A percentile compares a stretch with the other conserved stretches of the same genome.
These are phyloP conservation scores for Plantago lanceolata DNA, from an alignment of 305 asterid species.

Conservation along the genomic window DNA sequence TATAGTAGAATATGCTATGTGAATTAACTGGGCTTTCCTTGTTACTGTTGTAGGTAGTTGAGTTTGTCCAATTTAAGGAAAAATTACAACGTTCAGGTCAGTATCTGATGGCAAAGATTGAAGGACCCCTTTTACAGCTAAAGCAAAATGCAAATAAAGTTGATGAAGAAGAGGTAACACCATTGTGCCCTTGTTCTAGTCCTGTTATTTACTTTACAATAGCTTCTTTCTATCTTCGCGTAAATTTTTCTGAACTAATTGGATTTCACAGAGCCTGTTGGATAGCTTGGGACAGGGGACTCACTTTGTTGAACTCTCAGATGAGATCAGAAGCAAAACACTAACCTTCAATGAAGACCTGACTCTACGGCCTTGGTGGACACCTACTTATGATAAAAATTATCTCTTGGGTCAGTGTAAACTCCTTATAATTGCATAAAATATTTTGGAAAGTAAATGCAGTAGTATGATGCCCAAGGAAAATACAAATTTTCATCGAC, in stretches of 20 bases:
- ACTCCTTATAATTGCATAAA: constrained; percentile 17
- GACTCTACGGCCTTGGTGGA: constrained; percentile 97
- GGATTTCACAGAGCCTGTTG: constrained; percentile 48
- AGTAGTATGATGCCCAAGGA: constrained; percentile 3
- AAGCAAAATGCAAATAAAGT: constrained; percentile 70
- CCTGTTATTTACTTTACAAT: constrained; percentile 12
- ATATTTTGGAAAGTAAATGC: constrained; percentile 11
- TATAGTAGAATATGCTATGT: constrained; percentile 16
- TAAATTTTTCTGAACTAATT: constrained; percentile 21
- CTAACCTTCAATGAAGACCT: constrained; percentile 84
- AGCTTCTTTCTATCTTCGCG: constrained; percentile 2
- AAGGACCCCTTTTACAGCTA: constrained; percentile 77
- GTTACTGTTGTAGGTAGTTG: constrained; percentile 59
- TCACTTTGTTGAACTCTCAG: constrained; percentile 68
- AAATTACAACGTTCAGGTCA: constrained; percentile 77
- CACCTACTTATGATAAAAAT: constrained; percentile 79
- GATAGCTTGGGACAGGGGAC: constrained; percentile 65
- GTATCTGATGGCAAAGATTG: constrained; percentile 78
- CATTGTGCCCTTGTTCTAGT: constrained; percentile 21
- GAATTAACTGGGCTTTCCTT: constrained; percentile 25
- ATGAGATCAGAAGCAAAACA: constrained; percentile 64
- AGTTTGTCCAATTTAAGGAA: constrained; percentile 93
- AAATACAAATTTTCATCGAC: constrained; percentile 9
- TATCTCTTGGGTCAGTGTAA: constrained; percentile 77
- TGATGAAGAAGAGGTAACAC: constrained; percentile 74